Conservation (phyloP, 352 stramenopile genomes). For the Phytophthora fragariae region DNA sequence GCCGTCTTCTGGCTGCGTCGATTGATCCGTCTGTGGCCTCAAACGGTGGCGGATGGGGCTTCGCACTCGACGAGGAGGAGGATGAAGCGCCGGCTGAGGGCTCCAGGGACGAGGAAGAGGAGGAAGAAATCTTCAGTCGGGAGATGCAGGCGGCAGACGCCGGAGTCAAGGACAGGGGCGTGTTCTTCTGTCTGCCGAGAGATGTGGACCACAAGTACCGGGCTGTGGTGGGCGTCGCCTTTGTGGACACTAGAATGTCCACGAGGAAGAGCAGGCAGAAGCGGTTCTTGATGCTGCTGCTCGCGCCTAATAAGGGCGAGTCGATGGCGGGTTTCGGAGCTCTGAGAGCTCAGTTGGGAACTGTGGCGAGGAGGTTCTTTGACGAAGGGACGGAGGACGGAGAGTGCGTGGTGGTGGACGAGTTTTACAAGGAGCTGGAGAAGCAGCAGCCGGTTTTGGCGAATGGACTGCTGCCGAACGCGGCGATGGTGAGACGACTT, state of each 20-base stretch:
- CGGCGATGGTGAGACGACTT: slow-evolving; percentile 54
- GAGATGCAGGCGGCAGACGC: slow-evolving; percentile 52
- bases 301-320: slow-evolving; percentile 20
- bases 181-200: slow-evolving; percentile 62
- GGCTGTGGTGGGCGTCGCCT: slow-evolving; percentile 57
- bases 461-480: slow-evolving; percentile 53
- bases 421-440: slow-evolving; percentile 35
- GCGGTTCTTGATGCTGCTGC: slow-evolving; percentile 55
- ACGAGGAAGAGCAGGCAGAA: slow-evolving; percentile 56
- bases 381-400: slow-evolving; percentile 28
- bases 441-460: slow-evolving; percentile 50
- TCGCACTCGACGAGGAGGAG: slow-evolving; percentile 30
- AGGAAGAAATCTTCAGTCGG: slow-evolving; percentile 81
- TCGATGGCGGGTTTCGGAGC: slow-evolving; percentile 39
- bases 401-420: slow-evolving; percentile 45
- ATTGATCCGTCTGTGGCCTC: background rate
- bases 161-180: slow-evolving; percentile 24
- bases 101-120: slow-evolving; percentile 52
- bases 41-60: slow-evolving; percentile 14
- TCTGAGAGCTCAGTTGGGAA: slow-evolving; percentile 48
- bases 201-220: slow-evolving; percentile 15
- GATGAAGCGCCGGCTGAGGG: slow-evolving; percentile 22
- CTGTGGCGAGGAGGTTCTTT: slow-evolving; percentile 45
- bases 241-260: slow-evolving; percentile 46
- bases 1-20: slow-evolving; percentile 12